Evolutionary conservation across 1,284 basidiomycete species (phyloP).

Genomic region (Ceratobasidium sp.): DNA sequence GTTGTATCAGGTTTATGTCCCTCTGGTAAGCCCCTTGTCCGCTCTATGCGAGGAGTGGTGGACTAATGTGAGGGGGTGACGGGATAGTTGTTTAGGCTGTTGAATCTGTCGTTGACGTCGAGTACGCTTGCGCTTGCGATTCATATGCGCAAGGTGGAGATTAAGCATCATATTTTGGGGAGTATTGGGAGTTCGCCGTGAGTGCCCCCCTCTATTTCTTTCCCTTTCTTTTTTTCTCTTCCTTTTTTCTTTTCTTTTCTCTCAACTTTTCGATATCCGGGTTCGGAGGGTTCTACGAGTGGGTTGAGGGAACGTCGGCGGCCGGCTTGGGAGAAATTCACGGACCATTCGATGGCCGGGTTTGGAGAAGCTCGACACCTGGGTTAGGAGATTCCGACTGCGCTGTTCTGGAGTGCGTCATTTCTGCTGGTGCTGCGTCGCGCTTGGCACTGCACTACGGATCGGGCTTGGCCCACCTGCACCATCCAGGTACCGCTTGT

Average conservation of each 20-base stretch:
- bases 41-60: constrained; percentile 22
- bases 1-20: constrained; percentile 79
- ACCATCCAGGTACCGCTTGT: too few relatives aligned
- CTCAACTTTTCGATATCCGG: too few relatives aligned
- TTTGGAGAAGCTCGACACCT: too few relatives aligned
- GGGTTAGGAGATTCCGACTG: not conserved
- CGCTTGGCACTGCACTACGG: not conserved
- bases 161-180: constrained; percentile 67
- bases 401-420: not conserved
- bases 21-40: constrained; percentile 68
- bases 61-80: constrained; percentile 31
- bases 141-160: constrained; percentile 75
- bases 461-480: not conserved
- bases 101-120: constrained; percentile 86
- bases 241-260: not conserved
- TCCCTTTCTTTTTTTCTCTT: not conserved
- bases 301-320: not conserved
- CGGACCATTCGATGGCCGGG: too few relatives aligned
- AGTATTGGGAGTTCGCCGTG: constrained; percentile 87
- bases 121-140: constrained; percentile 85
- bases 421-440: not conserved
- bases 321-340: too few relatives aligned
- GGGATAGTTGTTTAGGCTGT: constrained; percentile 81
- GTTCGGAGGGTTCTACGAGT: not conserved
- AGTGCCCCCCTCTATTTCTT: constrained; percentile 55